A percentile compares a stretch with the other conserved stretches of the same genome.
Evolutionary conservation across 2,329 filamentous ascomycete genomes (phyloP).

Genomic region (Trichoderma breve): DNA sequence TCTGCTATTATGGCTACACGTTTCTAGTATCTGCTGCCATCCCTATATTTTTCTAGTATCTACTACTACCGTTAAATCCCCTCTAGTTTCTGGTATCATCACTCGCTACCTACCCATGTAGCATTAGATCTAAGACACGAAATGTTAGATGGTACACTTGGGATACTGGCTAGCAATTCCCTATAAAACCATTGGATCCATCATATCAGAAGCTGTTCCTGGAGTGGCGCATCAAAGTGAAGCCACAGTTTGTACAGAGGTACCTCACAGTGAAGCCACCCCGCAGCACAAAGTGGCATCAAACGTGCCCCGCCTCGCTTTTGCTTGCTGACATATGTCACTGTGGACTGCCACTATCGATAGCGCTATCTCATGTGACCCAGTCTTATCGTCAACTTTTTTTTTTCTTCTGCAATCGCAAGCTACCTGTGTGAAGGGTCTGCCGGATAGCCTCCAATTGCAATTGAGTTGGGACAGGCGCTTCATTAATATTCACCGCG

Average conservation of each 20-base stretch:
- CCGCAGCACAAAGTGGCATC: background rate
- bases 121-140: background rate
- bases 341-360: constrained; percentile 18
- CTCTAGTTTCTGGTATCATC: no score
- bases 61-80: no score
- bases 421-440: constrained; percentile 18
- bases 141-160: background rate
- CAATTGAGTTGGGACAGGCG: constrained; percentile 21
- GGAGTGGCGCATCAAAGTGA: background rate
- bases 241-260: background rate
- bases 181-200: background rate
- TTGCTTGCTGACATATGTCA: constrained; percentile 7
- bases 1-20: no score
- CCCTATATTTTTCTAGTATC: no score
- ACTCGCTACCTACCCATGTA: no score
- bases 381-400: constrained; percentile 33
- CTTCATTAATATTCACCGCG: background rate
- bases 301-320: background rate
- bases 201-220: background rate
- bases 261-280: background rate
- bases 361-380: constrained; percentile 19
- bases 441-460: constrained; percentile 31
- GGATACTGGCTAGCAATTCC: background rate
- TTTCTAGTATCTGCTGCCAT: no score
- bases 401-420: constrained; percentile 29